A percentile compares a stretch with the other conserved stretches of the same genome.
phyloP scores from a whole-genome alignment of 2,329 filamentous ascomycete species.

The Penicillium glabrum region DNA sequence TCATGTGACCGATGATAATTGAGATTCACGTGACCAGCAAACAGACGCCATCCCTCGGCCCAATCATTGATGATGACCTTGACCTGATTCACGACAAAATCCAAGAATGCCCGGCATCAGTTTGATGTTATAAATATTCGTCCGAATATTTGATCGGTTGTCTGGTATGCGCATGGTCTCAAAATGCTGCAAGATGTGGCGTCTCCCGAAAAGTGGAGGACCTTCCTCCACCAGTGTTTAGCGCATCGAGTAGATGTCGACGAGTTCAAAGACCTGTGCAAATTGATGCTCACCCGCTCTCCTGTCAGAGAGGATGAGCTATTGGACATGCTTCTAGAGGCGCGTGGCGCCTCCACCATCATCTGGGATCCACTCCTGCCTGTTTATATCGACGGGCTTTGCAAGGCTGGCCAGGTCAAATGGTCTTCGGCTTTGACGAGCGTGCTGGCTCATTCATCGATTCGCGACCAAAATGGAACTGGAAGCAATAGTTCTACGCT shows the following conservation, averaged over 20 bases:
- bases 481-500: constrained; percentile 30
- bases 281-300: constrained; percentile 31
- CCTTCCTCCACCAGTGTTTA: constrained; percentile 38
- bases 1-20: background rate
- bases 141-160: background rate
- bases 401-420: constrained; percentile 33
- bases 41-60: constrained; percentile 14
- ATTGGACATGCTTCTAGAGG: constrained; percentile 36
- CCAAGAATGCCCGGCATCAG: constrained; percentile 5
- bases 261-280: constrained; percentile 40
- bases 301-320: constrained; percentile 34
- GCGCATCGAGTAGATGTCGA: constrained; percentile 37
- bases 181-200: constrained; percentile 25
- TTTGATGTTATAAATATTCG: background rate
- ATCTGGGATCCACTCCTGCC: constrained; percentile 46
- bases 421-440: constrained; percentile 34
- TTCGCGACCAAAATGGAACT: constrained; percentile 15
- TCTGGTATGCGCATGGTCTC: background rate
- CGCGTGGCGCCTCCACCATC: constrained; percentile 32
- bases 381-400: constrained; percentile 40
- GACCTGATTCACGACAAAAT: constrained; percentile 7
- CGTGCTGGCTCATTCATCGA: constrained; percentile 37
- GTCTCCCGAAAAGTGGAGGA: constrained; percentile 37
- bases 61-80: constrained; percentile 10
- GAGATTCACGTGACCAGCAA: constrained; percentile 7